Base-by-base conservation (phyloP, 1,284 basidiomycete genomes). In the Boletus hoseneyae region DNA sequence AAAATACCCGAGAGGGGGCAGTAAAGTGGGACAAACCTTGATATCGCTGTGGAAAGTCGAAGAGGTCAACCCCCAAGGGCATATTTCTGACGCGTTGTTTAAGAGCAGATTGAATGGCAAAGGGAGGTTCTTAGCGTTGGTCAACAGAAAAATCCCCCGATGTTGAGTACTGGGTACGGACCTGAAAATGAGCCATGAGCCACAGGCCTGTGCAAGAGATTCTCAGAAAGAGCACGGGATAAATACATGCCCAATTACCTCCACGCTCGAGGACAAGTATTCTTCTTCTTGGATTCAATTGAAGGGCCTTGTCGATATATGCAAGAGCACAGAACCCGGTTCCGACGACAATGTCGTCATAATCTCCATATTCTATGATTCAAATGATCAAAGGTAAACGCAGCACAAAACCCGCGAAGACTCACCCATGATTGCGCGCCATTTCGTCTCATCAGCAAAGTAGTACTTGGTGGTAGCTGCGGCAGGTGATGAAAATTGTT, bases 241-340 rank as follows among this genome's bases (percentile, higher is more conserved):
- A 2, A 9, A 11, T 27, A 29, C 9, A 15, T 30, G 2, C 8
- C 5, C 25, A 23, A 23, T 37, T 27, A 42, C 51, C 50, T 39
- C 51, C 49, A 27, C 49, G 51, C 19, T 52, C 51, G 10, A 52
- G 50, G 12, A 52, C 27, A 13, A 64, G 51, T 23, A 64, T 61
- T 42, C 53, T 57, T 39, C 56, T 47, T 27, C 40, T 51, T 11
- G 59, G 57, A 34, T 64, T 51, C 25, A 51, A 35, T 36, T 54
- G 37, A 19, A 64, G 50, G n/a, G 62, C 56, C 10, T 42, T 39
- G 25, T 54, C 53, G 23, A 64, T 51, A 38, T 57, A 64, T 5
- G 62, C 63, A 27, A 65, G 57, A 27, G 61, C 62, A 10, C 52
- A 54, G 34, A 38, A 42, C n/a, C 52, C 51, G 5, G 45, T 54